Evolutionary conservation across 148 eudicot species (phyloP).

Genomic region (Rhododendron henanense): DNA sequence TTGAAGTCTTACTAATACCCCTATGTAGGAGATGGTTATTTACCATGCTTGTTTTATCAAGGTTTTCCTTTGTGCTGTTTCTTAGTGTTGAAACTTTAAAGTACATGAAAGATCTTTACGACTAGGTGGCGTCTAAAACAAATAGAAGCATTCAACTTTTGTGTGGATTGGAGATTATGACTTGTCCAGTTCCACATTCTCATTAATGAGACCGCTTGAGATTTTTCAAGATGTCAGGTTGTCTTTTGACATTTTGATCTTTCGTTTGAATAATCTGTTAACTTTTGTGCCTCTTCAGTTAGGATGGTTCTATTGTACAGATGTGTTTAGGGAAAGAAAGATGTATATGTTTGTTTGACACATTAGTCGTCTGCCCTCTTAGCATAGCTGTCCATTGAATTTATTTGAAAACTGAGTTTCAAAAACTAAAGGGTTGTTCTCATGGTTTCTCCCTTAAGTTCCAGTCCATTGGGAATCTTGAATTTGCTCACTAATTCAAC

Average conservation of each 20-base stretch:
- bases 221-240: neutral
- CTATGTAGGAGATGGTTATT: too few relatives aligned
- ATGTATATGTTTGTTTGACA: neutral
- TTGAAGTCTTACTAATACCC: too few relatives aligned
- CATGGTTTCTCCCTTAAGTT: neutral
- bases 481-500: neutral
- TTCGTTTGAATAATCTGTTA: neutral
- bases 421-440: neutral
- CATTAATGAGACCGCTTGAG: neutral
- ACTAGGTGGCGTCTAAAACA: neutral
- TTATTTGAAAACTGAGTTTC: neutral
- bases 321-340: neutral
- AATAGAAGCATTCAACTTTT: neutral
- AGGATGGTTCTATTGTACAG: neutral
- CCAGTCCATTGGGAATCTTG: neutral
- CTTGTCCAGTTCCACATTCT: neutral
- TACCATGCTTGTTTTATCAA: too few relatives aligned
- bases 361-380: neutral
- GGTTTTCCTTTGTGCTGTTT: too few relatives aligned
- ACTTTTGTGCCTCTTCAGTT: neutral
- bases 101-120: too few relatives aligned
- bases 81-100: too few relatives aligned
- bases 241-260: neutral
- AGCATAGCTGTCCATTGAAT: too few relatives aligned
- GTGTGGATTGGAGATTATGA: neutral